A percentile compares a stretch with the other conserved stretches of the same genome.
phyloP scores from a whole-genome alignment of 805 yeast species.

The Candida sanyiensis region DNA sequence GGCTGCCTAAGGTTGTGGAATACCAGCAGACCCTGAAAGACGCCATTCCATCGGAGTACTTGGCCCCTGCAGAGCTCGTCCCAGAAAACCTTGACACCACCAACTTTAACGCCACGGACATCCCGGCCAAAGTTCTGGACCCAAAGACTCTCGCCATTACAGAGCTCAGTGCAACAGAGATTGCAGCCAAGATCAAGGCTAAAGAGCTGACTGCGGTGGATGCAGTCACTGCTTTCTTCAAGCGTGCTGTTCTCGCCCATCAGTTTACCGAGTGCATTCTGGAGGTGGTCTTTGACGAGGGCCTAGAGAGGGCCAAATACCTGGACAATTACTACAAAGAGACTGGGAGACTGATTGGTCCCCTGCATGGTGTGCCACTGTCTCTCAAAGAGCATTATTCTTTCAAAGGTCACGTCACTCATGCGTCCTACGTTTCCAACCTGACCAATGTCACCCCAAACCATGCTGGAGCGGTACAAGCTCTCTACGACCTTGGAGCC shows the following conservation, averaged over 20 bases:
- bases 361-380: slow-evolving; percentile 64
- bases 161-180: slow-evolving; percentile 16
- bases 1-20: slow-evolving; percentile 24
- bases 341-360: slow-evolving; percentile 53
- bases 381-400: slow-evolving; percentile 63
- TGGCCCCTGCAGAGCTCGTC: slow-evolving; percentile 18
- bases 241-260: slow-evolving; percentile 58
- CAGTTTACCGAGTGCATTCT: slow-evolving; percentile 54
- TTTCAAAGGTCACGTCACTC: slow-evolving; percentile 47
- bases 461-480: slow-evolving; percentile 43
- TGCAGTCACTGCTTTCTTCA: slow-evolving; percentile 20
- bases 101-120: slow-evolving; percentile 19
- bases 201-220: slow-evolving; percentile 20
- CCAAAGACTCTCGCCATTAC: slow-evolving; percentile 19
- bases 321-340: slow-evolving; percentile 46
- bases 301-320: slow-evolving; percentile 48
- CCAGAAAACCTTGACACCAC: slow-evolving; percentile 21
- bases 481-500: slow-evolving; percentile 34
- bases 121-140: slow-evolving; percentile 20
- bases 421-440: slow-evolving; percentile 53
- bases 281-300: slow-evolving; percentile 61
- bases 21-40: slow-evolving; percentile 17
- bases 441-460: slow-evolving; percentile 41
- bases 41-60: slow-evolving; percentile 22
- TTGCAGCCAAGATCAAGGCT: slow-evolving; percentile 16